Conservation (phyloP, 768 basidiomycete species). For the Russula vinacea region DNA sequence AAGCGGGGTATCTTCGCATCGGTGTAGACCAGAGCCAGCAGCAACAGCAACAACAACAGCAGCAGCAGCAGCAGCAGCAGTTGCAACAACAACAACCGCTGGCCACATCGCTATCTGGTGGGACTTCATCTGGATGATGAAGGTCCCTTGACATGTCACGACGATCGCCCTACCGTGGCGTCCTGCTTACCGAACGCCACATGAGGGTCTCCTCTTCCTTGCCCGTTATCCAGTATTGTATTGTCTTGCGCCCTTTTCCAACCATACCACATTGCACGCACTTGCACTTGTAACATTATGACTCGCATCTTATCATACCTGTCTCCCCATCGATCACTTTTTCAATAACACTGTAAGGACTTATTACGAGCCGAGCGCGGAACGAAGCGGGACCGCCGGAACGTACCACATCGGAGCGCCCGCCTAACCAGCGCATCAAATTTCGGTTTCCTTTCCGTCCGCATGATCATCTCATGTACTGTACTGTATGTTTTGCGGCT, state of each 20-base stretch:
- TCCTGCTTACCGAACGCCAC: neutral
- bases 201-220: neutral
- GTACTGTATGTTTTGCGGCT: neutral
- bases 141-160: neutral
- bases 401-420: neutral
- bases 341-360: conserved; percentile 11
- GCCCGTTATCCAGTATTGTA: neutral
- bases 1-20: conserved; percentile 77
- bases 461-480: too few relatives aligned
- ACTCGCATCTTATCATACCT: conserved; percentile 28
- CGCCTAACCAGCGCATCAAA: neutral
- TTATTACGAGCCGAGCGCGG: neutral
- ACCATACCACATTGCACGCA: conserved; percentile 20
- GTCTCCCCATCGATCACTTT: conserved; percentile 14
- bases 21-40: conserved; percentile 37
- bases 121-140: conserved; percentile 23
- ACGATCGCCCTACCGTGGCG: neutral
- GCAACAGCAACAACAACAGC: conserved; percentile 42
- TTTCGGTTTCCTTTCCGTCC: neutral
- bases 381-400: neutral
- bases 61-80: conserved; percentile 1
- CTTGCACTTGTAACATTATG: conserved; percentile 32
- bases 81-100: conserved; percentile 16
- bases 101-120: conserved; percentile 14
- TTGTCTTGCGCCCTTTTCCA: neutral